Percentiles rank a stretch among this genome's conserved stretches.
Evolutionary conservation across 2,329 filamentous ascomycete species (phyloP).

Genomic region (Microsporum audouinii): DNA sequence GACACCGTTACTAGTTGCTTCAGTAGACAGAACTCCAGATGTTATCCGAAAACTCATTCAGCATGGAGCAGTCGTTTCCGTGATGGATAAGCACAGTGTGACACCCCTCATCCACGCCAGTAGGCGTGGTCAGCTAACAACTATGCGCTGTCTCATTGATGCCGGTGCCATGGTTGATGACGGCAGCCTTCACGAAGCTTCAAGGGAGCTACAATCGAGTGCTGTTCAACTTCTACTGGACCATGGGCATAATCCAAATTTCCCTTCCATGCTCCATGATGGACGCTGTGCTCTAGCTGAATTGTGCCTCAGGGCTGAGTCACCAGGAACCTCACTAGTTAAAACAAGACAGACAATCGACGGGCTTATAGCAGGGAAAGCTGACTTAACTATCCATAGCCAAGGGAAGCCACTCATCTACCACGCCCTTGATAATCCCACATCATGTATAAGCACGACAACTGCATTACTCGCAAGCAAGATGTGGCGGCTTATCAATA

Average conservation of each 20-base stretch:
- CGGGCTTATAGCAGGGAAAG: conserved; percentile 46
- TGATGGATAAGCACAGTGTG: conserved; percentile 45
- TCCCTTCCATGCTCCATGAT: conserved; percentile 50
- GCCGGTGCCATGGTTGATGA: conserved; percentile 51
- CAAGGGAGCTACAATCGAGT: conserved; percentile 46
- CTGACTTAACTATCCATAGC: conserved; percentile 22
- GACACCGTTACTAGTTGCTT: conserved; percentile 50
- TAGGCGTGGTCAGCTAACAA: conserved; percentile 42
- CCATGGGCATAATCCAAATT: conserved; percentile 52
- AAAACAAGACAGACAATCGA: conserved; percentile 45
- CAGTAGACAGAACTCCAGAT: conserved; percentile 45
- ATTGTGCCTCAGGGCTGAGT: conserved; percentile 47
- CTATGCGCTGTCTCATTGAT: conserved; percentile 42
- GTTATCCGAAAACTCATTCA: conserved; percentile 47
- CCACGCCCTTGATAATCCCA: conserved; percentile 46
- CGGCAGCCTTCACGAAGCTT: conserved; percentile 55
- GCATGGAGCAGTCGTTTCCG: conserved; percentile 49
- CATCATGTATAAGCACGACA: conserved; percentile 45
- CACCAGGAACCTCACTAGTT: conserved; percentile 35
- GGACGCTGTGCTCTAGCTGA: conserved; percentile 55
- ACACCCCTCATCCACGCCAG: conserved; percentile 53
- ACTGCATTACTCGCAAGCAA: conserved; percentile 50
- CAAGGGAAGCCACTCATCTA: conserved; percentile 47
- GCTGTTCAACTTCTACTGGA: conserved; percentile 48
- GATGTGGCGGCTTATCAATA: conserved; percentile 55